Conservation (phyloP, 495 filamentous ascomycete genomes). For the Thermothielavioides terrestris region DNA sequence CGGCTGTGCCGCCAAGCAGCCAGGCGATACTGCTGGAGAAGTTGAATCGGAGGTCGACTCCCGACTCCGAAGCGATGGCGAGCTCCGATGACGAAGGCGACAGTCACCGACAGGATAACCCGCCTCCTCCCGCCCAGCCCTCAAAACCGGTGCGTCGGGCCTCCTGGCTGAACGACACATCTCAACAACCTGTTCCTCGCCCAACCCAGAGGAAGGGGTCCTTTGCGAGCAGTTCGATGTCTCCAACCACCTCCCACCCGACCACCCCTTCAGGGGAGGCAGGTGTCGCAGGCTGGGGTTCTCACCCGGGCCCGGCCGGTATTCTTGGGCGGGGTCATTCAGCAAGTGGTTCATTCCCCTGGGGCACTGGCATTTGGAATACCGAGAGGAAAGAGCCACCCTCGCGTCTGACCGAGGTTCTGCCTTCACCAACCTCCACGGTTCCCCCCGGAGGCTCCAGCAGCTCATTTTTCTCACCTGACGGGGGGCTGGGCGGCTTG, state of each 20-base stretch:
- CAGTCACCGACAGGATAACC: conserved; percentile 39
- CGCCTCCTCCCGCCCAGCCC: conserved; percentile 36
- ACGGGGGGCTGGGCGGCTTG: conserved; percentile 28
- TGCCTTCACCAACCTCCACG: conserved; percentile 67
- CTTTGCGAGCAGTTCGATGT: conserved; percentile 58
- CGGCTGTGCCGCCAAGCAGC: conserved; percentile 38
- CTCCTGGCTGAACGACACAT: conserved; percentile 55
- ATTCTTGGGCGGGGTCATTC: conserved; percentile 52
- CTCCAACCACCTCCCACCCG: conserved; percentile 68
- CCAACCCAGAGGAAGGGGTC: conserved; percentile 46
- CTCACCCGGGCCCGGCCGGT: conserved; percentile 39
- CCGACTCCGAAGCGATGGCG: conserved; percentile 84
- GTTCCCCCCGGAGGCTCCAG: conserved; percentile 42
- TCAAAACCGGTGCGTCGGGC: conserved; percentile 47
- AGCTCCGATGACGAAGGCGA: conserved; percentile 88
- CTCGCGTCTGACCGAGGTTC: conserved; percentile 60
- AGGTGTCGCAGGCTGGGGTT: conserved; percentile 51
- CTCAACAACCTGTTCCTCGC: conserved; percentile 31
- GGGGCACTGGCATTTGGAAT: conserved; percentile 73
- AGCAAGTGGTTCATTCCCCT: conserved; percentile 52
- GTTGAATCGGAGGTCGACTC: conserved; percentile 71
- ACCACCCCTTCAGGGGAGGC: conserved; percentile 63
- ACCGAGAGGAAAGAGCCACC: conserved; percentile 69
- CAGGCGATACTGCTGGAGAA: conserved; percentile 63
- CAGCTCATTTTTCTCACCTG: conserved; percentile 38